Evolutionary conservation across 768 basidiomycete genomes (phyloP), one percentile per base, ranked within the genome.

Genomic region (Paxillus rubicundulus): DNA sequence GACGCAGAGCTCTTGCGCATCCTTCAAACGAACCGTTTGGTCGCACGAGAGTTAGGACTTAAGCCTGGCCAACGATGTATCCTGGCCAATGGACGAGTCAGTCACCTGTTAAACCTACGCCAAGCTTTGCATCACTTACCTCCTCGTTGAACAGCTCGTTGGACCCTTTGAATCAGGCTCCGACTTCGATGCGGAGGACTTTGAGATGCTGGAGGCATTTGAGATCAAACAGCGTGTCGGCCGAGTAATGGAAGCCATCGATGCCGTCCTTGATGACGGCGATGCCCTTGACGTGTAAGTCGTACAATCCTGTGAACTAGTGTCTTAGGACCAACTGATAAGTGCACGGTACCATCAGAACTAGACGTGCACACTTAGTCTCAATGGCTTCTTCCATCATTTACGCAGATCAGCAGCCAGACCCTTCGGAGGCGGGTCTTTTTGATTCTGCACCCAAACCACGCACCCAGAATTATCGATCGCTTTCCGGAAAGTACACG

Each of bases 51-150:
- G 47, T 59, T 92, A 3, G 77, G 77, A n/a, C 61, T 94, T 24
- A 58, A 65, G 13, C 79, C 85, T 2, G 87, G 86, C 0, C 70
- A 85, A 52, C 74, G 74, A 18, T 89, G 79, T 1, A 52, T 98
- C 34, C 54, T 95, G 33, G 72, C 90, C 47, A 97, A 97, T 59
- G 96, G 95, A 21, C 77, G 95, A 30, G 92, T 95, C 63, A 65
- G 87, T 72, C 8, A 14, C 53, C 2, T 20, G 9, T 52, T 21
- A 17, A 21, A 17, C 3, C 3, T 28, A 33, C 28, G 28, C 34
- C 6, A 46, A 13, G 10, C 10, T 48, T 39, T 40, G 12, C 52
- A 54, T 58, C 43, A 53, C 42, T 28, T 12, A 32, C 6, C 34
- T 20, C 45, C 24, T 52, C 47, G 24, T 49, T 28, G 33, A 49